These are phyloP conservation scores for Fraxinus floribunda DNA, from an alignment of 305 asterid genomes.

Conservation along the genomic window DNA sequence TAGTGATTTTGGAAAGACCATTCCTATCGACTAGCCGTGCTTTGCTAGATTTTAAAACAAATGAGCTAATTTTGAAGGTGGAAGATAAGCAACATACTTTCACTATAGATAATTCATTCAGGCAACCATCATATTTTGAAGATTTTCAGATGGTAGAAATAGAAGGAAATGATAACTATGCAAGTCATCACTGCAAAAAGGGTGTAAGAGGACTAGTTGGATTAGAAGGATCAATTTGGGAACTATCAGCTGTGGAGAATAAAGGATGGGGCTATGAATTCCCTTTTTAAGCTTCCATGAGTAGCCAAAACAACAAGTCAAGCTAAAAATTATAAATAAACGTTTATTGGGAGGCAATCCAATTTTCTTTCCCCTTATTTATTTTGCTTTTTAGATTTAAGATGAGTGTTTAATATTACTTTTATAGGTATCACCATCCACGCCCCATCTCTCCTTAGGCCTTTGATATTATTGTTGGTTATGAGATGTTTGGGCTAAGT, in stretches of 20 bases:
- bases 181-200: neutral
- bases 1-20: neutral
- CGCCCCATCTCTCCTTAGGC: too few relatives aligned
- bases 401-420: too few relatives aligned
- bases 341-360: neutral
- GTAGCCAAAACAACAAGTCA: neutral
- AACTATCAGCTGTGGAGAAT: neutral
- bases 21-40: neutral
- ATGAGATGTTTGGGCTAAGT: neutral
- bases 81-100: neutral
- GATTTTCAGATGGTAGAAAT: neutral
- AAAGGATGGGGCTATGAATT: neutral
- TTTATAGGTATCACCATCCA: too few relatives aligned
- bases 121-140: neutral
- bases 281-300: neutral
- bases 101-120: neutral
- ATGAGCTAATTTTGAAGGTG: neutral
- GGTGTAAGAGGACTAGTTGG: neutral
- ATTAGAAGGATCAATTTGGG: neutral
- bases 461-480: neutral
- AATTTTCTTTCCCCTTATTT: neutral
- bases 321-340: neutral
- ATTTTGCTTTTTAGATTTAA: too few relatives aligned
- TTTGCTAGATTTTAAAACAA: neutral
- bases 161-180: neutral